A percentile compares a stretch with the other conserved stretches of the same genome.
Conservation (phyloP, 164 flowering plant species). For the Cinnamomum chago region DNA sequence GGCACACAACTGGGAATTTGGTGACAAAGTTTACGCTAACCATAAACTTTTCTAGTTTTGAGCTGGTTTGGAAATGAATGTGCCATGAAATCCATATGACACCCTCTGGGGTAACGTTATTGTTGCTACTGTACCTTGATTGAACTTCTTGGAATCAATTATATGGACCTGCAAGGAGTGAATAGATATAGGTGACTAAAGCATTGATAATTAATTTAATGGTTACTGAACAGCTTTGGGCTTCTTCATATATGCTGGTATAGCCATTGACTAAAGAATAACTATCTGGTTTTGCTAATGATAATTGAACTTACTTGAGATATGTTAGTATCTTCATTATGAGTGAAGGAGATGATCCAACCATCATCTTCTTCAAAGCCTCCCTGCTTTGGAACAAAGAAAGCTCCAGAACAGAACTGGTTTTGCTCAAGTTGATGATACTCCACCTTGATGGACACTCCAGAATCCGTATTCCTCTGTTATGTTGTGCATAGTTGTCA, state of each 20-base stretch:
- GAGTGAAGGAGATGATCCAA: conserved; percentile 23
- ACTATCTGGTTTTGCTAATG: background rate
- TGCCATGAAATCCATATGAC: conserved; percentile 26
- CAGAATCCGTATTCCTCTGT: too few species aligned
- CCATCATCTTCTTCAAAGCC: conserved; percentile 31
- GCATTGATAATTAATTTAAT: background rate
- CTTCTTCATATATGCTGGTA: too few species aligned
- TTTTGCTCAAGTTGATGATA: conserved; percentile 13
- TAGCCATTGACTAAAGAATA: background rate
- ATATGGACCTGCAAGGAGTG: conserved; percentile 16
- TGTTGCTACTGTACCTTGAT: conserved; percentile 13
- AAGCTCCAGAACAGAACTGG: conserved; percentile 10
- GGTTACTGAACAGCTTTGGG: too few species aligned
- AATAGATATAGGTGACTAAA: too few species aligned
- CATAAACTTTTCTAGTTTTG: too few species aligned
- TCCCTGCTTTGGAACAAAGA: conserved; percentile 8
- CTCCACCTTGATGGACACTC: conserved; percentile 1
- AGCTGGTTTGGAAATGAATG: background rate
- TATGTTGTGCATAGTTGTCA: too few species aligned
- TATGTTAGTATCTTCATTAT: conserved; percentile 17
- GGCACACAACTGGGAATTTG: too few species aligned
- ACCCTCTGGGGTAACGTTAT: conserved; percentile 21
- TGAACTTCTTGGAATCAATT: conserved; percentile 22
- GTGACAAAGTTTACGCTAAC: too few species aligned
- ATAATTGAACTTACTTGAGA: conserved; percentile 16